These are phyloP conservation scores for Podila horticola DNA, from an alignment of 192 early-diverging fungal genomes.

Conservation along the genomic window DNA sequence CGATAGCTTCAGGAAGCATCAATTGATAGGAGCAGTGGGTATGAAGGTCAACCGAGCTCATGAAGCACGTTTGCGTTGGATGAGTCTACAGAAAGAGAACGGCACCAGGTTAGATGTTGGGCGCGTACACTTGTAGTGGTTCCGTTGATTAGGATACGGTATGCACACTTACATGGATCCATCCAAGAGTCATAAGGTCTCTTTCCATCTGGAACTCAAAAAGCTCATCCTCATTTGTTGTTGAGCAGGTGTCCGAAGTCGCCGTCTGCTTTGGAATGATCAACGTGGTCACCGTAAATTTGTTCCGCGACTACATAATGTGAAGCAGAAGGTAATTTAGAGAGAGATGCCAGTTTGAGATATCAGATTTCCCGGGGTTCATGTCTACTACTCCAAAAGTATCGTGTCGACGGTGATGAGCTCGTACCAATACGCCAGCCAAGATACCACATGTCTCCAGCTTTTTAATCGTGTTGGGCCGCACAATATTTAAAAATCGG, in stretches of 20 bases:
- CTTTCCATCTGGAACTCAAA: constrained; percentile 79
- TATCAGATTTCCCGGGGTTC: too few species aligned
- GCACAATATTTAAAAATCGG: constrained; percentile 77
- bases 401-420: too few species aligned
- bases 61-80: constrained; percentile 94
- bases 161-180: constrained; percentile 76
- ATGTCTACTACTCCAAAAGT: too few species aligned
- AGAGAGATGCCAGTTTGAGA: background rate
- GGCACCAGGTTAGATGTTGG: background rate
- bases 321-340: background rate
- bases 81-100: constrained; percentile 65
- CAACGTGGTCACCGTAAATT: constrained; percentile 74
- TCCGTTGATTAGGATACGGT: constrained; percentile 4
- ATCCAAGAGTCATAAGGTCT: constrained; percentile 86
- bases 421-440: constrained; percentile 72
- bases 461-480: constrained; percentile 77
- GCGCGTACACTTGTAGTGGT: background rate
- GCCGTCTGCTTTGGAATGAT: constrained; percentile 92
- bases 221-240: constrained; percentile 85
- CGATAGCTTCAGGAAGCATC: constrained; percentile 92
- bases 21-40: constrained; percentile 93
- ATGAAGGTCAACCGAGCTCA: constrained; percentile 93
- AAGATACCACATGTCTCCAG: constrained; percentile 92
- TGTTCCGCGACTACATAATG: constrained; percentile 59
- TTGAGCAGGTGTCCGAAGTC: constrained; percentile 87